phyloP scores from a whole-genome alignment of 169 alveolate species.

The Miamiensis avidus region DNA sequence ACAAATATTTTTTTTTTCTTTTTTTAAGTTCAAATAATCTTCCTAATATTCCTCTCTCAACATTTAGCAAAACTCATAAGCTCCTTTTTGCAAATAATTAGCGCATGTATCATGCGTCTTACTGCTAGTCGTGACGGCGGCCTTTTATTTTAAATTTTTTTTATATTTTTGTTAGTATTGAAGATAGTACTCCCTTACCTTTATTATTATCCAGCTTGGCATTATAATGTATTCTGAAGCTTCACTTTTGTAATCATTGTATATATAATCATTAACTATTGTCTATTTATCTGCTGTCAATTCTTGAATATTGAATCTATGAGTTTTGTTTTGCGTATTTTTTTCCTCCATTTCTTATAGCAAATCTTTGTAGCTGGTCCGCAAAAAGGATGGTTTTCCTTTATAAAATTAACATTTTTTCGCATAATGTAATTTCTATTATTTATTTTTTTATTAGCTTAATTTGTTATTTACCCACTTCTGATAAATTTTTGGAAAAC shows the following conservation, averaged over 20 bases:
- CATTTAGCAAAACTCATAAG: not conserved
- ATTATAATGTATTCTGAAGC: not conserved
- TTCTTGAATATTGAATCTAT: not conserved
- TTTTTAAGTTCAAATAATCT: not conserved
- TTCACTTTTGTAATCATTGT: not conserved
- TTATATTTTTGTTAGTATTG: too few species aligned
- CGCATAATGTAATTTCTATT: too few species aligned
- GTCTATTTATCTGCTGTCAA: not conserved
- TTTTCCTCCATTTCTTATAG: not conserved
- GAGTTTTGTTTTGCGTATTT: not conserved
- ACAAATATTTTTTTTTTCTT: not conserved
- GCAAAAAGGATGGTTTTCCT: not conserved
- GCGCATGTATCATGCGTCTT: not conserved
- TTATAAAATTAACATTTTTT: too few species aligned
- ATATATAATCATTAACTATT: not conserved
- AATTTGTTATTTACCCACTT: too few species aligned
- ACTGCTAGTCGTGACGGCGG: not conserved
- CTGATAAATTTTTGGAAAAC: not conserved
- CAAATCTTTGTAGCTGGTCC: not conserved
- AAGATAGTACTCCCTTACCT: not conserved
- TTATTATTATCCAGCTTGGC: not conserved
- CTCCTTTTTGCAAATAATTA: not conserved
- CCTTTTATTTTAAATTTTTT: not conserved
- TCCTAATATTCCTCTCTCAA: not conserved
- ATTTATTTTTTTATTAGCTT: too few species aligned